These are phyloP conservation scores for Parascedosporium putredinis DNA, from an alignment of 2,329 filamentous ascomycete species.

Conservation along the genomic window DNA sequence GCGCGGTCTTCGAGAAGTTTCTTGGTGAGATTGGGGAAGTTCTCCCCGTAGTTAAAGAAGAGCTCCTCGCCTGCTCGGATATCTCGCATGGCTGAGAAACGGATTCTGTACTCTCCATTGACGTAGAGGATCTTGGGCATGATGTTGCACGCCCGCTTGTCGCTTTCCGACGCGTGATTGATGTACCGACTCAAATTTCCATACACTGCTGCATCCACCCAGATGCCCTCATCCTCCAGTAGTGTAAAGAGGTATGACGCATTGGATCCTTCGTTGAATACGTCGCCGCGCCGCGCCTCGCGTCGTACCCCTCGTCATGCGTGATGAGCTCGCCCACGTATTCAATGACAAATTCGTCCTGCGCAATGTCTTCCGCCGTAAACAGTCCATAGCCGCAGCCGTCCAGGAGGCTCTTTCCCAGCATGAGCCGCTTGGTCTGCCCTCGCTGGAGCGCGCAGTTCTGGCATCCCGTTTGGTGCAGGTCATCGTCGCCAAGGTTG, in stretches of 20 bases:
- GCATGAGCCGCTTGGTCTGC: slow-evolving; percentile 51
- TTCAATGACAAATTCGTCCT: slow-evolving; percentile 68
- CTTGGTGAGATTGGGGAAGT: slow-evolving; percentile 50
- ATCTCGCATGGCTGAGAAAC: slow-evolving; percentile 56
- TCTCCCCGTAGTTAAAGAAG: slow-evolving; percentile 71
- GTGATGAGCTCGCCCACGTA: slow-evolving; percentile 72
- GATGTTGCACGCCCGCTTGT: slow-evolving; percentile 47
- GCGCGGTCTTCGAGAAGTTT: slow-evolving; percentile 25
- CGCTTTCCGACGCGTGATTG: slow-evolving; percentile 56
- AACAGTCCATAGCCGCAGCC: slow-evolving; percentile 67
- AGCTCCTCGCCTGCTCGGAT: slow-evolving; percentile 66
- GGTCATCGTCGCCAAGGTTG: slow-evolving; percentile 48
- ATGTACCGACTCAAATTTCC: slow-evolving; percentile 78
- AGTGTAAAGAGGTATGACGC: slow-evolving; percentile 56
- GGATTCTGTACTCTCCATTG: slow-evolving; percentile 67
- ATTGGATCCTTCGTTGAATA: slow-evolving; percentile 43
- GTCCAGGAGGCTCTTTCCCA: slow-evolving; percentile 60
- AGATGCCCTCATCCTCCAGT: slow-evolving; percentile 49
- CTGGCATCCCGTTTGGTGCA: slow-evolving; percentile 52
- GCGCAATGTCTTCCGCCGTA: slow-evolving; percentile 53
- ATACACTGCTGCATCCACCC: slow-evolving; percentile 65
- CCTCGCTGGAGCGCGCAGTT: slow-evolving; percentile 65
- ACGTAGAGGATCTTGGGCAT: slow-evolving; percentile 59
- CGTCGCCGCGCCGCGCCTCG: slow-evolving; percentile 48
- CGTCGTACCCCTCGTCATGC: slow-evolving; percentile 57